A percentile compares a stretch with the other conserved stretches of the same genome.
Evolutionary conservation across 306 rosid genomes (phyloP).

Genomic region (Nissolia schottii): DNA sequence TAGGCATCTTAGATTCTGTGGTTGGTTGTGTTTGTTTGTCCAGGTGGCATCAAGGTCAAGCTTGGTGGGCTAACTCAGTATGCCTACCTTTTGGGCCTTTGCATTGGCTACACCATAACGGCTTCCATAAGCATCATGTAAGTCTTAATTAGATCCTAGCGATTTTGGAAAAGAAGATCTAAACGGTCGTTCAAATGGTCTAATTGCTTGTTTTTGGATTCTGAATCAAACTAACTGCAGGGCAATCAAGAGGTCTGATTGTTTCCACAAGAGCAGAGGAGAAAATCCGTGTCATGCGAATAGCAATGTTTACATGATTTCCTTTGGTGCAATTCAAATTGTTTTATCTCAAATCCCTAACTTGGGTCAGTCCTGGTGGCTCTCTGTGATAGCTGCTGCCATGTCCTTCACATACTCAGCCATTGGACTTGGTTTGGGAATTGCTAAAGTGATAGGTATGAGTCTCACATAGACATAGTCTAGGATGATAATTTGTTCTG

Average conservation of each 20-base stretch:
- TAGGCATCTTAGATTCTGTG: too few species aligned
- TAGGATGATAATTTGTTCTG: background rate
- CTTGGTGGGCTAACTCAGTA: slow-evolving; percentile 56
- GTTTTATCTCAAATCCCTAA: slow-evolving; percentile 56
- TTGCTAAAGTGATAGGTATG: slow-evolving; percentile 42
- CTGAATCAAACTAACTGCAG: slow-evolving; percentile 35
- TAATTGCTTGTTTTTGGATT: background rate
- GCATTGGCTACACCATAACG: slow-evolving; percentile 58
- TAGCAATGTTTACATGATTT: slow-evolving; percentile 57
- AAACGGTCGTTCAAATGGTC: too few species aligned
- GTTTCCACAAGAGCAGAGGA: slow-evolving; percentile 42
- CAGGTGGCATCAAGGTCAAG: slow-evolving; percentile 47
- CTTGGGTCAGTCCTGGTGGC: slow-evolving; percentile 62
- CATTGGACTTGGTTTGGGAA: slow-evolving; percentile 60
- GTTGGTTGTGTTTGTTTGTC: too few species aligned
- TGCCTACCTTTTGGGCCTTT: slow-evolving; percentile 46
- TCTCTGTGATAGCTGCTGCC: too few species aligned
- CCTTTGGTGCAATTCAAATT: slow-evolving; percentile 43
- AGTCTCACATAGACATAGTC: background rate
- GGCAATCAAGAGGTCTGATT: slow-evolving; percentile 53
- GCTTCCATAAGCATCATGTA: slow-evolving; percentile 58
- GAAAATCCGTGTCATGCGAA: slow-evolving; percentile 41
- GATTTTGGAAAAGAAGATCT: too few species aligned
- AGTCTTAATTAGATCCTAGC: slow-evolving; percentile 2
- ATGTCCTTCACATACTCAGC: slow-evolving; percentile 65